Percentiles rank a stretch among this genome's conserved stretches.
phyloP scores from a whole-genome alignment of 2,329 filamentous ascomycete genomes.

The Colletotrichum magnum region DNA sequence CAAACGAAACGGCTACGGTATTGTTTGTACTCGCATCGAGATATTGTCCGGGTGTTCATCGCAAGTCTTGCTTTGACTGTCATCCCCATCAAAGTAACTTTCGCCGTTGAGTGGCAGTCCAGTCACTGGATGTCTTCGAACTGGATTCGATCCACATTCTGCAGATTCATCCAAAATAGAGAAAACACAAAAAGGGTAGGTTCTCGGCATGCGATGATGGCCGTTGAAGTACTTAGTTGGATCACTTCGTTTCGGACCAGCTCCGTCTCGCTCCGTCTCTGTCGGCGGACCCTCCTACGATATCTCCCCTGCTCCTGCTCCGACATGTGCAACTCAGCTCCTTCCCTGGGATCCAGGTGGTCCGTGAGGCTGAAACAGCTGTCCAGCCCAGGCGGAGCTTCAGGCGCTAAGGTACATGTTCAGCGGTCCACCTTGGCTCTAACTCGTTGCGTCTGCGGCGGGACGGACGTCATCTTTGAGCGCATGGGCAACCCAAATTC shows the following conservation, averaged over 20 bases:
- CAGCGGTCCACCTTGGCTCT: slow-evolving; percentile 29
- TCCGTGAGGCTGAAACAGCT: slow-evolving; percentile 37
- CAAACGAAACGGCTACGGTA: too few relatives aligned
- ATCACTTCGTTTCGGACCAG: not conserved
- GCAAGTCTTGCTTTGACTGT: slow-evolving; percentile 15
- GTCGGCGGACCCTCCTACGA: not conserved
- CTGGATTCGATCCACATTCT: not conserved
- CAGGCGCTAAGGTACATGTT: slow-evolving; percentile 21
- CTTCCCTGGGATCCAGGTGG: slow-evolving; percentile 12
- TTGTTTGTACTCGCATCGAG: too few relatives aligned
- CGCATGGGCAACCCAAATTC: slow-evolving; percentile 34
- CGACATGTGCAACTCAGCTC: not conserved
- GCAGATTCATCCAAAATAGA: not conserved
- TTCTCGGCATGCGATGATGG: not conserved
- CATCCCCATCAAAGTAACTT: slow-evolving; percentile 3
- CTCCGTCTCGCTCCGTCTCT: not conserved
- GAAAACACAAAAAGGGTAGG: not conserved
- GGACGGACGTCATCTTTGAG: slow-evolving; percentile 38
- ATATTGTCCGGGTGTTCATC: slow-evolving; percentile 17
- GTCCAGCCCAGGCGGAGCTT: slow-evolving; percentile 19
- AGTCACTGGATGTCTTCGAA: not conserved
- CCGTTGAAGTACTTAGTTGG: not conserved
- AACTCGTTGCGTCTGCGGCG: slow-evolving; percentile 16
- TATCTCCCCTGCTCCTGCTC: not conserved
- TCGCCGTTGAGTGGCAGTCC: not conserved